Base-by-base conservation (phyloP, 2,329 filamentous ascomycete species). In the Pseudogymnoascus sp. region DNA sequence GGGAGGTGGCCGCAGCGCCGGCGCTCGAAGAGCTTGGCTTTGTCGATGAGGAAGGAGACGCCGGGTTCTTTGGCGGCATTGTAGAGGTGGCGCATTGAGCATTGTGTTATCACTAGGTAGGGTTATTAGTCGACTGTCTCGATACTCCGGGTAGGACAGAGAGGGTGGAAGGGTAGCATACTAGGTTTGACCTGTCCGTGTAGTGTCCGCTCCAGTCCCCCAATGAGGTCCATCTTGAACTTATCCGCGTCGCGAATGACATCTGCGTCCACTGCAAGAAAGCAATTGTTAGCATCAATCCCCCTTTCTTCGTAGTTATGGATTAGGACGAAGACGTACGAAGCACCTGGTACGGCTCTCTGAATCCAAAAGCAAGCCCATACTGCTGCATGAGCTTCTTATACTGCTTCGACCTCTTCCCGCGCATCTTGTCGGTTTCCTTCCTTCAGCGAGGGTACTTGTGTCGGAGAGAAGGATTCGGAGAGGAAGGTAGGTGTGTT, bases 311-410 rank as follows among this genome's bases (percentile, higher is more conserved):
- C 11, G 14, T 19, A 11, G 62, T 31, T 16, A 51, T 37, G 63
- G 70, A 68, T 54, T 19, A 13, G 25, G 45, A n/a, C 6, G 11
- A 13, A 23, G 19, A 51, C 45, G 65, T 79, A 89, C 86, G 81
- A 48, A 96, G 80, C 62, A 96, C 88, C 79, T 98, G 95, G 78
- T 97, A 98, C 10, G 95, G 92, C 78, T 95, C 90, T 70, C 93
- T 90, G 76, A 97, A 97, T 66, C 90, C 89, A 75, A 96, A 97
- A 66, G 86, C 87, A 75, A 93, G 83, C 73, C 88, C 86, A 83
- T 93, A 96, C 74, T 93, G 89, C 77, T 92, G 88, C 88, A 99
- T 96, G 73, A 97, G 86, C 86, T 97, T 97, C 74, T 88, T 85
- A 76, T 92, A 92, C 71, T 89, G 87, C 77, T 90, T 88, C 45